Evolutionary conservation across 1,284 basidiomycete genomes (phyloP).

Genomic region (Gomphus sp.): DNA sequence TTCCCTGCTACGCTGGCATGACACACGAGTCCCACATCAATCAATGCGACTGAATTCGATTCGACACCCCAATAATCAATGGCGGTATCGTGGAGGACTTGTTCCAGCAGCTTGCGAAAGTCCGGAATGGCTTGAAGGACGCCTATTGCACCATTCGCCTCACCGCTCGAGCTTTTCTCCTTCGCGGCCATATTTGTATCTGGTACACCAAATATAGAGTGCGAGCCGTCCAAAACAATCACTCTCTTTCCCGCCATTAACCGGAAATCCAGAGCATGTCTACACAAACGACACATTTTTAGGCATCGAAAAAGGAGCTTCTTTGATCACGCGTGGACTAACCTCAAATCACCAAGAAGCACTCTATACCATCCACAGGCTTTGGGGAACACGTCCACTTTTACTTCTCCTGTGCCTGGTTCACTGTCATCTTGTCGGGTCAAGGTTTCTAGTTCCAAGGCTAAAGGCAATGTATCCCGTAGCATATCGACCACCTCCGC

Average conservation of each 20-base stretch:
- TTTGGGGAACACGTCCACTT: slow-evolving; percentile 62
- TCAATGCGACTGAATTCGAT: slow-evolving; percentile 30
- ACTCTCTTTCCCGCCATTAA: slow-evolving; percentile 58
- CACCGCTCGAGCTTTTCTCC: neutral
- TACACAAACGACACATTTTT: slow-evolving; percentile 18
- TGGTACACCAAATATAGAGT: slow-evolving; percentile 14
- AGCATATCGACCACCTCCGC: slow-evolving; percentile 56
- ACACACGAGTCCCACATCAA: slow-evolving; percentile 59
- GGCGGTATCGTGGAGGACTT: slow-evolving; percentile 18
- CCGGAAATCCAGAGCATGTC: slow-evolving; percentile 72
- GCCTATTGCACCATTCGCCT: slow-evolving; percentile 18
- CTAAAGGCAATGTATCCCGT: slow-evolving; percentile 65
- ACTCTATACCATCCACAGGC: slow-evolving; percentile 74
- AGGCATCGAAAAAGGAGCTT: slow-evolving; percentile 1
- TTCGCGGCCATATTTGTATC: slow-evolving; percentile 3
- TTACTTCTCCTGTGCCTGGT: slow-evolving; percentile 7
- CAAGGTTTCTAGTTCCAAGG: slow-evolving; percentile 50
- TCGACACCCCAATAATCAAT: slow-evolving; percentile 17
- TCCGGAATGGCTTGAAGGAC: slow-evolving; percentile 53
- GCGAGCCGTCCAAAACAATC: slow-evolving; percentile 58
- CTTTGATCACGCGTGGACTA: slow-evolving; percentile 3
- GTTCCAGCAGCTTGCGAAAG: slow-evolving; percentile 40
- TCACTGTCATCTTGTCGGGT: slow-evolving; percentile 31
- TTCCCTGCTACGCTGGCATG: slow-evolving; percentile 28
- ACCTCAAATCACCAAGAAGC: slow-evolving; percentile 59